These are phyloP conservation scores for Chamaecyparis obtusa DNA, from an alignment of 75 land plant genomes.

Conservation along the genomic window DNA sequence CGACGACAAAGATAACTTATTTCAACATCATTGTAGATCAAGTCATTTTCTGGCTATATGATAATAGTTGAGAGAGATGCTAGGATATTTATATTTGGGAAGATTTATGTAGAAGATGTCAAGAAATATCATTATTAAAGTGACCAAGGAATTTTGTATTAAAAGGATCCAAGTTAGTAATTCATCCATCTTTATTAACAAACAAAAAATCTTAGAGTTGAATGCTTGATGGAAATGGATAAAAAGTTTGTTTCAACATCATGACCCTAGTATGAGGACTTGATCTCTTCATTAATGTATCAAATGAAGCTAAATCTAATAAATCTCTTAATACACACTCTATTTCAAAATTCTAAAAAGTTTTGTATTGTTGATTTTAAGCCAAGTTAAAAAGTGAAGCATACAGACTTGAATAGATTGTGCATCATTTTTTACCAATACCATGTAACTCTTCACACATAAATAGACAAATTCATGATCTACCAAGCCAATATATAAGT, in stretches of 20 bases:
- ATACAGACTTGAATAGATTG: background rate
- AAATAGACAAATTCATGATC: background rate
- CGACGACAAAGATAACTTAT: too few species aligned
- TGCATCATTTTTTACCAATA: background rate
- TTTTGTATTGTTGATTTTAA: background rate
- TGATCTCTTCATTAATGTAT: slow-evolving; percentile 10
- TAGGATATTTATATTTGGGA: too few species aligned
- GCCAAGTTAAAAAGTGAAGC: background rate
- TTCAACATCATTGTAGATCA: too few species aligned
- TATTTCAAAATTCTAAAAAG: background rate
- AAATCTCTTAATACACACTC: background rate
- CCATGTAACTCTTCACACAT: background rate
- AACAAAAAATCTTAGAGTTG: slow-evolving; percentile 83
- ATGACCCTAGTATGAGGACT: background rate
- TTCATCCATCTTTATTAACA: slow-evolving; percentile 58
- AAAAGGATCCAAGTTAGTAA: slow-evolving; percentile 65
- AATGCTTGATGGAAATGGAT: slow-evolving; percentile 18
- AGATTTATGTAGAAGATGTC: too few species aligned
- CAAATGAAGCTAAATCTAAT: background rate
- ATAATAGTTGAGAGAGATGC: too few species aligned
- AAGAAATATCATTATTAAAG: too few species aligned
- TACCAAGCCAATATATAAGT: background rate
- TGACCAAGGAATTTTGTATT: too few species aligned
- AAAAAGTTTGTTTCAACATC: slow-evolving; percentile 16
- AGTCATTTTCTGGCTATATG: too few species aligned